Percentiles rank a stretch among this genome's conserved stretches.
Conservation (phyloP, 805 yeast species). For the Starmerella vitae region DNA sequence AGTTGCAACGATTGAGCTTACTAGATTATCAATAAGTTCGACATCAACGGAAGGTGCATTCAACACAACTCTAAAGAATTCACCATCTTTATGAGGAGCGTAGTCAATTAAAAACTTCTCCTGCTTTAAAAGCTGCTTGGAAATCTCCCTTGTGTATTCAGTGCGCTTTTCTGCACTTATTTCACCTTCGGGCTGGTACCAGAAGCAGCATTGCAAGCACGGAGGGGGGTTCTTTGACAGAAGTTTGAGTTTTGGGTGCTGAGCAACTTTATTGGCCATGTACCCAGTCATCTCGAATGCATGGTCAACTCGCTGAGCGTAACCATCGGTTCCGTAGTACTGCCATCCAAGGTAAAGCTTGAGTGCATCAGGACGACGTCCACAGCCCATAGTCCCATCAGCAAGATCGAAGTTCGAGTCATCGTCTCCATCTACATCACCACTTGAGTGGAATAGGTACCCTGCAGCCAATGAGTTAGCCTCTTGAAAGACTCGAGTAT, state of each 20-base stretch:
- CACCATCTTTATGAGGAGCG: conserved; percentile 61
- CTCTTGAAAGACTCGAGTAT: conserved; percentile 47
- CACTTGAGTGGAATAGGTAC: conserved; percentile 56
- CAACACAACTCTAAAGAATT: conserved; percentile 74
- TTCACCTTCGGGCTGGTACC: conserved; percentile 39
- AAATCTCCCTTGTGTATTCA: conserved; percentile 45
- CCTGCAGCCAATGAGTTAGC: conserved; percentile 73
- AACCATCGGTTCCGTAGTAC: conserved; percentile 60
- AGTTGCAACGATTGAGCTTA: conserved; percentile 20
- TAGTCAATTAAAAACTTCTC: conserved; percentile 68
- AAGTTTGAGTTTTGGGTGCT: conserved; percentile 37
- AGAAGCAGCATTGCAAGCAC: conserved; percentile 74
- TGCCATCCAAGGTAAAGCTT: conserved; percentile 71
- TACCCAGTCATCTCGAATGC: conserved; percentile 55
- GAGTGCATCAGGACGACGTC: conserved; percentile 69
- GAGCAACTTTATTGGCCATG: conserved; percentile 36
- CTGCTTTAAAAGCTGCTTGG: conserved; percentile 41
- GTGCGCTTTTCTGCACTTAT: conserved; percentile 34
- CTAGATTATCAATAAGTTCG: conserved; percentile 34
- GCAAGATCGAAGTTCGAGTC: conserved; percentile 55
- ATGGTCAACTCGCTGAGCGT: conserved; percentile 52
- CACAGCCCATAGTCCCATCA: conserved; percentile 87
- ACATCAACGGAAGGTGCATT: conserved; percentile 49
- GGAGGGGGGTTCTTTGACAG: conserved; percentile 51
- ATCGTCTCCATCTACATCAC: conserved; percentile 28